Evolutionary conservation across 495 filamentous ascomycete genomes (phyloP), one percentile per base, ranked within the genome.

Genomic region (Lepraria neglecta): DNA sequence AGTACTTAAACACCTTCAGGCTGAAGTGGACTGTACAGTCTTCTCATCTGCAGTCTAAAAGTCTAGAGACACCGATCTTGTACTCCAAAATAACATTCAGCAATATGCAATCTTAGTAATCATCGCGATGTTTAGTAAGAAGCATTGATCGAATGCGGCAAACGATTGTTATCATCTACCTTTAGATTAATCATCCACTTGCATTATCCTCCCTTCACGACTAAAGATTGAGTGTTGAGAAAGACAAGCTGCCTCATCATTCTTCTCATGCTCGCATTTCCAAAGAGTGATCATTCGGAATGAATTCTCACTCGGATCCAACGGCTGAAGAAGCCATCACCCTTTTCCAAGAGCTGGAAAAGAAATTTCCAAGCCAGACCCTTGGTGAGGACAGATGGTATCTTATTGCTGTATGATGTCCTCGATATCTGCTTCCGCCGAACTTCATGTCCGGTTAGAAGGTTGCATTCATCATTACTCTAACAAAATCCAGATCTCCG

Each of bases 371-470:
- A 33, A 67, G 71, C 1, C 75, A 75, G 30, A 72, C 66, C 19
- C 67, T 82, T 15, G 78, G 80, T 31, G 64, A 64, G 31, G 79
- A 82, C 44, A 78, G 78, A 72, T 86, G 83, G 82, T 80, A 82
- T 58, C 74, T 86, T 30, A 72, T 83, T 4, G 78, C 77, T 7
- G 75, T 80, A 69, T 15, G 35, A 28, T 0, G 10, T 11, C 31
- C 43, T n/a, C 40, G 54, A n/a, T 31, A 30, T 59, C 30, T 4
- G 19, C n/a, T 45, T 21, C 15, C 30, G 10, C 15, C 2, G 24
- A 24, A 24, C 24, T 24, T 1, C 24, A 24, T 24, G 24, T 24
- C 24, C 24, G 2, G 24, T 24, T 24, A 24, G 24, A 24, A 52
- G 38, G 14, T 17, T 54, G 10, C 52, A 62, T 28, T 62, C 2